Conservation (phyloP, 1,284 basidiomycete species). For the Austropuccinia psidii region DNA sequence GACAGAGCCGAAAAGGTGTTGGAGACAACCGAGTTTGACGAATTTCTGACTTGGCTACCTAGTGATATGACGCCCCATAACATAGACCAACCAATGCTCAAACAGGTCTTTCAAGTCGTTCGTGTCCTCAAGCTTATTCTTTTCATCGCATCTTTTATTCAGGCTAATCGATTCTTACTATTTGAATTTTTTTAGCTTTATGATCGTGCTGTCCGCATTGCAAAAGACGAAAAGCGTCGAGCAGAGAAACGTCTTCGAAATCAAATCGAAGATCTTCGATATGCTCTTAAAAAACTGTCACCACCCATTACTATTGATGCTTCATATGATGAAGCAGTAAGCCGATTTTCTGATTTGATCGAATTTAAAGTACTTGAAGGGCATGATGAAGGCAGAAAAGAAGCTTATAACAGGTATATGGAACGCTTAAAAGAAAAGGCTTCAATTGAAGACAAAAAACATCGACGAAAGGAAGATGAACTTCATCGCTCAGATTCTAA, state of each 20-base stretch:
- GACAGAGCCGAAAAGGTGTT: constrained; percentile 54
- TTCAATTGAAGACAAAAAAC: constrained; percentile 35
- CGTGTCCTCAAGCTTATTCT: background rate
- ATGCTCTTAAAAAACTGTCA: constrained; percentile 81
- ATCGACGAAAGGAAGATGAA: constrained; percentile 31
- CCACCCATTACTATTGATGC: constrained; percentile 66
- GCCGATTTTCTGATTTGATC: constrained; percentile 65
- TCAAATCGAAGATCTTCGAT: constrained; percentile 87
- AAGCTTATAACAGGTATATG: constrained; percentile 74
- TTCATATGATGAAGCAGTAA: constrained; percentile 68
- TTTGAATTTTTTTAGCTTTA: constrained; percentile 56
- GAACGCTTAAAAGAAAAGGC: constrained; percentile 65
- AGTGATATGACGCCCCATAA: background rate
- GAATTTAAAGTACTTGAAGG: constrained; percentile 77
- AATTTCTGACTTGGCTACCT: constrained; percentile 51
- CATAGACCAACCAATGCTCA: constrained; percentile 4
- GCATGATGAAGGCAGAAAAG: constrained; percentile 63
- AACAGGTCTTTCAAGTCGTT: constrained; percentile 24
- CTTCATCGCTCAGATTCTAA: background rate
- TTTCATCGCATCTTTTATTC: background rate
- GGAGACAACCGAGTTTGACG: constrained; percentile 57
- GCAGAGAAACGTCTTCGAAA: constrained; percentile 76
- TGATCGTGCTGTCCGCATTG: constrained; percentile 61
- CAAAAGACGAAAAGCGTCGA: constrained; percentile 63
- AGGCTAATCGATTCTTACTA: constrained; percentile 8